Percentiles rank a stretch among this genome's conserved stretches.
Conservation (phyloP, 129 eudicot species). For the Saposhnikovia divaricata region DNA sequence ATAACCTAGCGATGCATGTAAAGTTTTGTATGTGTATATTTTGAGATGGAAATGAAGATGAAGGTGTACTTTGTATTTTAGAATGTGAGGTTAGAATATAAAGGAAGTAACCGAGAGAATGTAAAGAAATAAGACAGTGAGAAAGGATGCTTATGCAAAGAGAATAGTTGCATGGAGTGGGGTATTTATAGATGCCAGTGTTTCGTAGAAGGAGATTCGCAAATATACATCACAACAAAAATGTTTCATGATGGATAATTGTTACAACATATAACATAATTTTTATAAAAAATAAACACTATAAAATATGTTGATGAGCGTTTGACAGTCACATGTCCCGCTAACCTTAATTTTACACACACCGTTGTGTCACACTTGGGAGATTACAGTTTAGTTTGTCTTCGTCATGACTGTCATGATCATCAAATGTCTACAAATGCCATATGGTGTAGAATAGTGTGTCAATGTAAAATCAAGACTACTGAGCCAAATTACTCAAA, state of each 20-base stretch:
- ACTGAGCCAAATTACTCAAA: neutral
- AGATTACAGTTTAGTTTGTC: neutral
- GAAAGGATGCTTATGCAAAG: slow-evolving; percentile 13
- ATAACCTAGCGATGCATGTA: neutral
- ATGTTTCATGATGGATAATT: too few species aligned
- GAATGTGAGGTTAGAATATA: neutral
- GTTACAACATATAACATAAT: too few species aligned
- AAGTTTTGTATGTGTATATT: neutral
- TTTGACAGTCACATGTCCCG: too few species aligned
- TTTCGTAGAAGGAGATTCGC: slow-evolving; percentile 1
- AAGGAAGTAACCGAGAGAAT: neutral
- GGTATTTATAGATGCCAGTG: slow-evolving; percentile 50
- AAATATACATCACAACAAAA: too few species aligned
- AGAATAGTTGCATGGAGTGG: slow-evolving; percentile 44
- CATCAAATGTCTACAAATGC: neutral
- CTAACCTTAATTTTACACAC: too few species aligned
- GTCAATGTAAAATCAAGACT: neutral
- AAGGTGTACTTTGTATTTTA: neutral
- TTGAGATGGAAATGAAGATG: neutral
- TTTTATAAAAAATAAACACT: neutral
- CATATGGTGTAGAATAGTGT: neutral
- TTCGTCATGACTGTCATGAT: neutral
- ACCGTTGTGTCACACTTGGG: slow-evolving; percentile 16
- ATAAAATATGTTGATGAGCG: too few species aligned
- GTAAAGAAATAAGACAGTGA: neutral